phyloP scores from a whole-genome alignment of 768 basidiomycete species.

The Auricularia sp. region DNA sequence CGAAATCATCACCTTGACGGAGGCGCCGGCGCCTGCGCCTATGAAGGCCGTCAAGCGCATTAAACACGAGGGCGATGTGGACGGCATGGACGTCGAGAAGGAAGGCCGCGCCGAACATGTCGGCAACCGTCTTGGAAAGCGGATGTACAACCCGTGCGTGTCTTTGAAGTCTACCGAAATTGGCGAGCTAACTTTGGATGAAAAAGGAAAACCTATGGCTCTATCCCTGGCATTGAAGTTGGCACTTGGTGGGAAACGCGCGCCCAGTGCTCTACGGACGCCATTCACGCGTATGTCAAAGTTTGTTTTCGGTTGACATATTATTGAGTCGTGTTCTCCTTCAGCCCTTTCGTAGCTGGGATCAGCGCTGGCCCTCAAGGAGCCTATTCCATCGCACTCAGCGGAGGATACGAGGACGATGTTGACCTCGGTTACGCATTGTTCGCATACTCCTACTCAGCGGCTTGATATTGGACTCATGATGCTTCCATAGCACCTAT shows the following conservation, averaged over 20 bases:
- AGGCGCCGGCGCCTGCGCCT: not conserved
- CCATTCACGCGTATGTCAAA: slow-evolving; percentile 73
- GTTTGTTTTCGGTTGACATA: not conserved
- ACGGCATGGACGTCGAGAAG: slow-evolving; percentile 16
- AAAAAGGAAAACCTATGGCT: slow-evolving; percentile 62
- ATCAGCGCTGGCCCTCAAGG: slow-evolving; percentile 60
- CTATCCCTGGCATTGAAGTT: slow-evolving; percentile 67
- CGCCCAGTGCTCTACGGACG: slow-evolving; percentile 58
- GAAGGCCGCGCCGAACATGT: slow-evolving; percentile 15
- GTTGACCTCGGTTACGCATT: slow-evolving; percentile 74
- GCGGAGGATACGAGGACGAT: slow-evolving; percentile 83
- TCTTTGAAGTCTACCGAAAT: not conserved
- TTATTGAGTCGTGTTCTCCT: slow-evolving; percentile 1
- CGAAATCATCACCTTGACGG: slow-evolving; percentile 22
- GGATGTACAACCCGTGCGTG: slow-evolving; percentile 22
- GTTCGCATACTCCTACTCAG: slow-evolving; percentile 33
- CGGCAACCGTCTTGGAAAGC: slow-evolving; percentile 14
- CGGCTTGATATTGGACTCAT: not conserved
- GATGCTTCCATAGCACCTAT: slow-evolving; percentile 44
- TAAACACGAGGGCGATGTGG: slow-evolving; percentile 15
- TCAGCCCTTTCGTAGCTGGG: slow-evolving; percentile 74
- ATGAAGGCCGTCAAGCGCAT: slow-evolving; percentile 6
- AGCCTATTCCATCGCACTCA: slow-evolving; percentile 77
- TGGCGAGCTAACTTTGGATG: not conserved
- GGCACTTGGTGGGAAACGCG: slow-evolving; percentile 79